Evolutionary conservation across 129 eudicot species (phyloP).

Genomic region (Apium graveolens): DNA sequence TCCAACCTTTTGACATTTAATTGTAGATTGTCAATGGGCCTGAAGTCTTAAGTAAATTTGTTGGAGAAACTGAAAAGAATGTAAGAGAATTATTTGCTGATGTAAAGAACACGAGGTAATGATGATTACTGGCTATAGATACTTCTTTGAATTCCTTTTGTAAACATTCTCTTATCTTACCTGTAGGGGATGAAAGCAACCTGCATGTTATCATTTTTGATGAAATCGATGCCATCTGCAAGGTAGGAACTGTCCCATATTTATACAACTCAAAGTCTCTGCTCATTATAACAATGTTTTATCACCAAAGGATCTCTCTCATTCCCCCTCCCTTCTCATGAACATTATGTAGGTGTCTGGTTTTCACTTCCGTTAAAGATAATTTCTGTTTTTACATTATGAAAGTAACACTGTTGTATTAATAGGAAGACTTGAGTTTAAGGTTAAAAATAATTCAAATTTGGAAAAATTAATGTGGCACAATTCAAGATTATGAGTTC

Average conservation of each 20-base stretch:
- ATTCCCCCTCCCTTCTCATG: background rate
- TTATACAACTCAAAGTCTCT: background rate
- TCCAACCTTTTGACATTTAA: background rate
- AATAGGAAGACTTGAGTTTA: too few relatives aligned
- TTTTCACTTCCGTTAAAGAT: background rate
- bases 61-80: conserved; percentile 98
- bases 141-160: background rate
- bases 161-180: background rate
- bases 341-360: background rate
- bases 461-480: too few relatives aligned
- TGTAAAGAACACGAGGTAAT: conserved; percentile 83
- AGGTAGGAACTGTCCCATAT: conserved; percentile 38
- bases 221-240: conserved; percentile 96
- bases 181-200: conserved; percentile 92
- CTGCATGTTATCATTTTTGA: conserved; percentile 96
- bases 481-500: too few relatives aligned
- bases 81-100: conserved; percentile 98
- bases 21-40: conserved; percentile 95
- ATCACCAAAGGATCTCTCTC: background rate
- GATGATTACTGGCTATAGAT: conserved; percentile 16
- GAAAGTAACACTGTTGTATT: too few relatives aligned
- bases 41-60: conserved; percentile 93
- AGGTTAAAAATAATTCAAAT: too few relatives aligned
- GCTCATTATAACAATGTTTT: background rate
- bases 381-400: background rate